A percentile compares a stretch with the other conserved stretches of the same genome.
Conservation (phyloP, 257 asterid species). For the Fraxinus quadrangulata region DNA sequence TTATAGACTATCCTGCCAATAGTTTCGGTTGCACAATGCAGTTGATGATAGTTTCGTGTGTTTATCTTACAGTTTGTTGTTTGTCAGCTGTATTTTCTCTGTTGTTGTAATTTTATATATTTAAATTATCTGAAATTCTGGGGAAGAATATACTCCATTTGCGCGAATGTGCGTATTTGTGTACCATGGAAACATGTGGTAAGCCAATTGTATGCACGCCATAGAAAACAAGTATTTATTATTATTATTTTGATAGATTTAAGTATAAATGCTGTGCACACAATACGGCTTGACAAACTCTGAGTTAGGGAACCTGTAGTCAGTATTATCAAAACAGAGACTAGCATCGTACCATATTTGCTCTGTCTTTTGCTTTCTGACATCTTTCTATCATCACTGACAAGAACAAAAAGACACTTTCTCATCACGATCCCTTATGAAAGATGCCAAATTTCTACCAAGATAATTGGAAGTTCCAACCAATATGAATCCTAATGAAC, state of each 20-base stretch:
- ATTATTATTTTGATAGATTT: not conserved
- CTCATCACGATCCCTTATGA: not conserved
- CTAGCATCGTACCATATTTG: not conserved
- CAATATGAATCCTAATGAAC: too few relatives aligned
- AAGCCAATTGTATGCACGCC: not conserved
- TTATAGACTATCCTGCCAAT: not conserved
- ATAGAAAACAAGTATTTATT: not conserved
- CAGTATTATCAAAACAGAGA: not conserved
- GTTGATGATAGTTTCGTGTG: not conserved
- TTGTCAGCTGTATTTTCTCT: not conserved
- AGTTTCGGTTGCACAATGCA: not conserved
- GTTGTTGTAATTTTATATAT: not conserved
- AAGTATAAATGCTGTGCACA: not conserved
- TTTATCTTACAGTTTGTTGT: not conserved
- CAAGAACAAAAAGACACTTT: not conserved
- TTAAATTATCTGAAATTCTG: not conserved
- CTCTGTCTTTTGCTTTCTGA: not conserved
- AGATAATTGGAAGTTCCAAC: too few relatives aligned
- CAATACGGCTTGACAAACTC: not conserved
- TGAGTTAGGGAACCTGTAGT: not conserved
- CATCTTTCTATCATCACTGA: not conserved
- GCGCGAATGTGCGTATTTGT: not conserved
- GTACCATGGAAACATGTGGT: not conserved
- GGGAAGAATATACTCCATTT: not conserved
- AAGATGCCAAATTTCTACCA: too few relatives aligned